Base-by-base conservation (phyloP, 495 filamentous ascomycete species). In the Viridothelium virens region DNA sequence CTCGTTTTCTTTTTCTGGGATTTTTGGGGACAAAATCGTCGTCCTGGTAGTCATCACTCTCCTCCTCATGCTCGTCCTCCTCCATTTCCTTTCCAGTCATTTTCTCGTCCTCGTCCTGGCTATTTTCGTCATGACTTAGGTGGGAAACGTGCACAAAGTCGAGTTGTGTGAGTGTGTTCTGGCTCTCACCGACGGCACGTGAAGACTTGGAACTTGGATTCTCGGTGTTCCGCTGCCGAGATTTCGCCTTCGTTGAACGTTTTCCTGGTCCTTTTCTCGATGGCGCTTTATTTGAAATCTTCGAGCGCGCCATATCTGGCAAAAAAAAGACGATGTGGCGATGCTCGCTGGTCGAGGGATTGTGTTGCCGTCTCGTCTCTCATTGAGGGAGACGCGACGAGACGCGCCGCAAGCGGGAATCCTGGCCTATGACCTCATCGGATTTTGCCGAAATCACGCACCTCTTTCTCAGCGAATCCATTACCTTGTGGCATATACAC, bases 161-260 rank as follows among this genome's bases (percentile, higher is more conserved):
- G 31, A 59, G 33, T 59, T 59, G 53, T 3, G 53, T 59, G 18
- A 59, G 53, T 11, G 53, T 59, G 33, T 59, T 31, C 36, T 59
- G 53, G 53, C 53, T 36, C 31, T 36, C 5, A 14, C 36, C 36
- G 6, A 6, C 5, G 14, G 5, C 11, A 36, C 25, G n/a, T 10
- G 53, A 34, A 14, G 53, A 6, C 36, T 31, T 59, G 53, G 53
- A 59, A 18, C 53, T 18, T 18, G 53, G 7, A 59, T 18, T 31
- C 36, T 11, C 36, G n/a, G 5, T 36, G 7, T 4, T 33, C 11
- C 7, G 53, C 5, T 36, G 53, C 10, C 53, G 48, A 11, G 48
- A 14, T 14, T 53, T 59, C 5, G 1, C 36, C 7, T 33, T 5
- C 7, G 53, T 18, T 59, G 7, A 6, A 18, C 5, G 31, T 6